These are phyloP conservation scores for Murraya koenigii DNA, from an alignment of 345 rosid species.

Conservation along the genomic window DNA sequence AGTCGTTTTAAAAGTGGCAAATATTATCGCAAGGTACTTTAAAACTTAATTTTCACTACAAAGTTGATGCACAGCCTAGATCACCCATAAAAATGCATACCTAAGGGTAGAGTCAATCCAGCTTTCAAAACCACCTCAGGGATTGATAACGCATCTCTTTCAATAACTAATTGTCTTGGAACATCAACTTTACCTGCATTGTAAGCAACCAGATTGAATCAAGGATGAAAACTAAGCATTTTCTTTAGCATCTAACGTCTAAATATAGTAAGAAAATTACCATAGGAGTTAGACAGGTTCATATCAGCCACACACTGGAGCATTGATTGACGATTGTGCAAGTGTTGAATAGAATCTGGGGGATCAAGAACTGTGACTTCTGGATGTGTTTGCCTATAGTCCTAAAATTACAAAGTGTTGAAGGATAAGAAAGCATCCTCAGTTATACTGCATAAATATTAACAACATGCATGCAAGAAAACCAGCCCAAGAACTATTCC, in stretches of 20 bases:
- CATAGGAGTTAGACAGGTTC: conserved; percentile 55
- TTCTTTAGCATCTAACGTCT: background rate
- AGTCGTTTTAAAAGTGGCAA: background rate
- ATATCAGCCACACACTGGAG: conserved; percentile 79
- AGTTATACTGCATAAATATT: background rate
- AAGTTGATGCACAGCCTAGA: conserved; percentile 8
- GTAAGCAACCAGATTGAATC: background rate
- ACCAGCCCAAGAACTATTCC: background rate
- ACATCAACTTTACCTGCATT: conserved; percentile 62
- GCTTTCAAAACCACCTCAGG: conserved; percentile 58
- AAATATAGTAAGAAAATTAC: conserved; percentile 25
- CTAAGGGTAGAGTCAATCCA: conserved; percentile 61
- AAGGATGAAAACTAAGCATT: background rate
- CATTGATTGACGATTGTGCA: conserved; percentile 75
- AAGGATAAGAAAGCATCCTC: background rate
- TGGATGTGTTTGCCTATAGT: conserved; percentile 61
- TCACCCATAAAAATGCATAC: conserved; percentile 27
- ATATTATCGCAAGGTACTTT: background rate
- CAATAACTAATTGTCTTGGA: conserved; percentile 60
- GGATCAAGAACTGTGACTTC: conserved; percentile 88
- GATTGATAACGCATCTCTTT: conserved; percentile 62
- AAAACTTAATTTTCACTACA: background rate
- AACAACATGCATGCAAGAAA: background rate
- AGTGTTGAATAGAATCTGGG: conserved; percentile 76
- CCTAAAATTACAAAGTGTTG: conserved; percentile 36